Evolutionary conservation across 345 rosid genomes (phyloP).

Genomic region (Bruguiera gymnorhiza): DNA sequence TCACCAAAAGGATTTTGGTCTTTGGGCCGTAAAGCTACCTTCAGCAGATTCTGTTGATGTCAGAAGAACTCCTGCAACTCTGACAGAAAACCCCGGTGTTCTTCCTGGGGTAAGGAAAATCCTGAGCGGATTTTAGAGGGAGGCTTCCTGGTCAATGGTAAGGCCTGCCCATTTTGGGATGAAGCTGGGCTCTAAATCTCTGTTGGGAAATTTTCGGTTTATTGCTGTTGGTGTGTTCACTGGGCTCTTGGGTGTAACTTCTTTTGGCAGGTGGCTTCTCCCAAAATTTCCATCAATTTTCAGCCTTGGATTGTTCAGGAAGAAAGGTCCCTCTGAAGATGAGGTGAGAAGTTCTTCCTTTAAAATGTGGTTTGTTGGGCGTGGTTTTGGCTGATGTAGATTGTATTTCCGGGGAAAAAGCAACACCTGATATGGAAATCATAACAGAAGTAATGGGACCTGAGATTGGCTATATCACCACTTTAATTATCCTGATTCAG

Average conservation of each 20-base stretch:
- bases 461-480: conserved; percentile 78
- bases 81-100: conserved; percentile 63
- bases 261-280: conserved; percentile 79
- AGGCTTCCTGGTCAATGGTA: conserved; percentile 63
- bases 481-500: conserved; percentile 63
- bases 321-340: conserved; percentile 78
- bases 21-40: conserved; percentile 78
- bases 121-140: conserved; percentile 52
- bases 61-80: conserved; percentile 63
- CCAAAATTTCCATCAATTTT: conserved; percentile 76
- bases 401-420: conserved; percentile 37
- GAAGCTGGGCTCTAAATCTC: conserved; percentile 60
- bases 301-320: conserved; percentile 75
- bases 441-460: conserved; percentile 78
- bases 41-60: conserved; percentile 80
- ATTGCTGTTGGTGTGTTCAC: conserved; percentile 54
- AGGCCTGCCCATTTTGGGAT: conserved; percentile 81
- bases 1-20: conserved; percentile 65
- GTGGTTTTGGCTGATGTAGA: conserved; percentile 55
- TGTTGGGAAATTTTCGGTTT: conserved; percentile 47
- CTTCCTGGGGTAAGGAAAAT: conserved; percentile 69
- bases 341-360: conserved; percentile 76
- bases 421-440: conserved; percentile 59
- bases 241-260: conserved; percentile 46
- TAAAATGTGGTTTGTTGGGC: conserved; percentile 87